Base-by-base conservation (phyloP, 75 land plant genomes). In the Chamaecyparis obtusa region DNA sequence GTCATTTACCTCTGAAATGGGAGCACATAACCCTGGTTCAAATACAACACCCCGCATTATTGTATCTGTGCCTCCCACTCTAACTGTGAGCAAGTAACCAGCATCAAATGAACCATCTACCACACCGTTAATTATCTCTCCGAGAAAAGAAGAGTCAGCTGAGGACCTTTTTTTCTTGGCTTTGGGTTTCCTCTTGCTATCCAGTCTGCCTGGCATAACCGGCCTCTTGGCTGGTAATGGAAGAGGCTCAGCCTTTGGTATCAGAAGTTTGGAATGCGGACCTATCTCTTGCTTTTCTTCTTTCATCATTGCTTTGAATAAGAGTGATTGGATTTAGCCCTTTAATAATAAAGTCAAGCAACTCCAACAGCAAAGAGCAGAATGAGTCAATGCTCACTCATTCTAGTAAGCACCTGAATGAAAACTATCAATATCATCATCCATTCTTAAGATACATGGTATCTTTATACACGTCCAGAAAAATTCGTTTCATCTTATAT, bases 81-180 rank as follows among this genome's bases (percentile, higher is more conserved):
- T 86, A n/a, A 93, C 92, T 48, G 83, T 87, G 32, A 94, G 88
- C 85, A 94, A 49, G 85, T 93, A 94, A 69, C 93, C 96, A 36
- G 95, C 96, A 89, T 93, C 95, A 89, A 95, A 94, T 15, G 88
- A 79, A 41, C 94, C 95, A 82, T 92, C 95, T 79, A 95, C 83
- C 14, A 94, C 93, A 64, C 95, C 96, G 72, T 87, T 78, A 81
- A 95, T 94, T 43, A 56, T 54, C 74, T 91, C 90, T 30, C 96
- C 96, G 3, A 81, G 46, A 46, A 81, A 81, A 81, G 49, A 81
- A 81, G 30, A 46, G 54, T n/a, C 83, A 44, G 49, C 14, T 81
- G 51, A 81, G 83, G 83, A 81, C 13, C 43, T 32, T 81, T 32
- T 44, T 81, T 46, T 81, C 54, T 81, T 81, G 54, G 83, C 33